phyloP scores from a whole-genome alignment of 768 basidiomycete genomes.

The Rhodotorula taiwanensis region DNA sequence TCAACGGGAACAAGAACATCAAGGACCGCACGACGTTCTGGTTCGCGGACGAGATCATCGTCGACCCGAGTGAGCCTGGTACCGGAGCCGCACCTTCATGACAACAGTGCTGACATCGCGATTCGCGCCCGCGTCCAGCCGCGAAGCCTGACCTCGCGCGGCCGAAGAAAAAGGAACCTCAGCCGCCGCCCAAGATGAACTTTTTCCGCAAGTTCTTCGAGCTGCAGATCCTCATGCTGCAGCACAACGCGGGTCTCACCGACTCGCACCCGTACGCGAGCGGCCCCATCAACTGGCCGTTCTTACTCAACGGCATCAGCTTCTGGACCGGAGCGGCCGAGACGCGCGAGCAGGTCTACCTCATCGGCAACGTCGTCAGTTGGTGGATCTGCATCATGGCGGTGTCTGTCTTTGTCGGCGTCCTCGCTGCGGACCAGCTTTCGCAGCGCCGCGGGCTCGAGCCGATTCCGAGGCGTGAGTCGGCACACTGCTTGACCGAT shows the following conservation, averaged over 20 bases:
- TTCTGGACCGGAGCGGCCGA: slow-evolving; percentile 88
- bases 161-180: slow-evolving; percentile 19
- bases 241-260: slow-evolving; percentile 97
- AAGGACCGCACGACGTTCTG: slow-evolving; percentile 75
- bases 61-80: slow-evolving; percentile 54
- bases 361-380: slow-evolving; percentile 85
- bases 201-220: slow-evolving; percentile 95
- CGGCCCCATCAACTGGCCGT: slow-evolving; percentile 96
- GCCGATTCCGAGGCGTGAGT: slow-evolving; percentile 80
- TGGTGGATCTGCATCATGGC: slow-evolving; percentile 92
- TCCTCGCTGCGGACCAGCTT: slow-evolving; percentile 79
- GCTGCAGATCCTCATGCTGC: slow-evolving; percentile 88
- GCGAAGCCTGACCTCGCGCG: slow-evolving; percentile 21
- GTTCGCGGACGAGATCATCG: slow-evolving; percentile 77
- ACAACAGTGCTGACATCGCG: background rate
- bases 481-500: background rate
- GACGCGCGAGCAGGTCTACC: slow-evolving; percentile 83
- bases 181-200: slow-evolving; percentile 62
- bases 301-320: slow-evolving; percentile 89
- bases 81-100: too few relatives aligned
- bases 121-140: slow-evolving; percentile 42
- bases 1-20: slow-evolving; percentile 93
- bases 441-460: slow-evolving; percentile 76
- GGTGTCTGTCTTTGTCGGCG: slow-evolving; percentile 78
- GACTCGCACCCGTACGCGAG: slow-evolving; percentile 97